Percentiles rank a stretch among this genome's conserved stretches.
These are phyloP conservation scores for Aspergillus tubingensis DNA, from an alignment of 2,329 filamentous ascomycete species.

Conservation along the genomic window DNA sequence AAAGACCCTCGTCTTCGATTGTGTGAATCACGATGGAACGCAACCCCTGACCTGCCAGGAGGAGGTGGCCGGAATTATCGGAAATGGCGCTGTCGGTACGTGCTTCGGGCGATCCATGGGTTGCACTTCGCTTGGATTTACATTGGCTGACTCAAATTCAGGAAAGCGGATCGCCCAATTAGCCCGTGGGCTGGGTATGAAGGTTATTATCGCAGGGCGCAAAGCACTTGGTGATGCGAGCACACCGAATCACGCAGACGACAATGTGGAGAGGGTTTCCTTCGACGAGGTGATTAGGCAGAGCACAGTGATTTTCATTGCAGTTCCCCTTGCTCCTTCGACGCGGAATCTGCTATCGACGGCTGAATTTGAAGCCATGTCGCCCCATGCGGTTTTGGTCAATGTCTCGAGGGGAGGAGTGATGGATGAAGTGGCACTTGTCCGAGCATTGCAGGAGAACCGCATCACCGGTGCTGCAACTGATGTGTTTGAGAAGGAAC, in stretches of 20 bases:
- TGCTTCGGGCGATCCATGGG: neutral
- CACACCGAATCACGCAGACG: neutral
- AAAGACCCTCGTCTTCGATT: slow-evolving; percentile 38
- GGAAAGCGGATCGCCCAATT: slow-evolving; percentile 48
- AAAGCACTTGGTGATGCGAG: slow-evolving; percentile 34
- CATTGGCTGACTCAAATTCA: slow-evolving; percentile 11
- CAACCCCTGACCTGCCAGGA: slow-evolving; percentile 51
- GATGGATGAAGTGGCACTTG: slow-evolving; percentile 53
- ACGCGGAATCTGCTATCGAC: slow-evolving; percentile 39
- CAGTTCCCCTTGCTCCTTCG: slow-evolving; percentile 31
- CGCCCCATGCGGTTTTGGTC: slow-evolving; percentile 47
- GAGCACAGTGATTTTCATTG: slow-evolving; percentile 36
- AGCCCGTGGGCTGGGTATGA: slow-evolving; percentile 51
- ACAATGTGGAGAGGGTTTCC: slow-evolving; percentile 18
- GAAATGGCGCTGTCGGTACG: slow-evolving; percentile 52
- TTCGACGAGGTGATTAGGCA: slow-evolving; percentile 34
- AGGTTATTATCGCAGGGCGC: slow-evolving; percentile 52
- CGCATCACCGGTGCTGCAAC: slow-evolving; percentile 53
- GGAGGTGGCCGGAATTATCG: slow-evolving; percentile 53
- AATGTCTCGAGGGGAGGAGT: slow-evolving; percentile 56
- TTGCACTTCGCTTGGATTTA: neutral
- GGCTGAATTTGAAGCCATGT: slow-evolving; percentile 49
- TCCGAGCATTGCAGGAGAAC: slow-evolving; percentile 47
- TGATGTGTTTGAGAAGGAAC: slow-evolving; percentile 55
- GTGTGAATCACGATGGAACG: slow-evolving; percentile 26